Conservation (phyloP, 768 basidiomycete species). For the Hemileccinum impolitum region DNA sequence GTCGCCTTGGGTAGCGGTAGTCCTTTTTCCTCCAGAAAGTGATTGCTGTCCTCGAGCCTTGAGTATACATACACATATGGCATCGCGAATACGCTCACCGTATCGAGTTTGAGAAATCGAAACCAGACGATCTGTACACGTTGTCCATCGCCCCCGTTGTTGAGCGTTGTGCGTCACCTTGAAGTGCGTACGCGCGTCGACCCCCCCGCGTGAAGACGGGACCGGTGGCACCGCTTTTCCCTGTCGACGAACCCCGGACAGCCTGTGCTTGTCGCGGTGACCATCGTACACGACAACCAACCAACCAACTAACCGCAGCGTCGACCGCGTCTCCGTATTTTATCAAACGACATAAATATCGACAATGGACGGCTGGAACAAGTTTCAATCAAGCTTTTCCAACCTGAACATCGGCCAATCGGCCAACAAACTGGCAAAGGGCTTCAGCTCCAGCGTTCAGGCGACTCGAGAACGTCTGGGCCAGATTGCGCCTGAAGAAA, state of each 20-base stretch:
- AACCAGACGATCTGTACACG: slow-evolving; percentile 54
- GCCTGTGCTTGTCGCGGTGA: background rate
- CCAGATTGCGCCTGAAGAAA: slow-evolving; percentile 87
- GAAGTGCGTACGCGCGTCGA: slow-evolving; percentile 33
- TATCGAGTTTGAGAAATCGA: slow-evolving; percentile 74
- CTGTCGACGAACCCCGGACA: slow-evolving; percentile 12
- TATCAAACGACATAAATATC: background rate
- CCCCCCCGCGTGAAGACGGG: too few relatives aligned
- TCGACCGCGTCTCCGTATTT: too few relatives aligned
- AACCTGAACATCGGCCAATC: slow-evolving; percentile 71
- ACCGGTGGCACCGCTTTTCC: slow-evolving; percentile 18
- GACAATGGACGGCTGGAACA: slow-evolving; percentile 58
- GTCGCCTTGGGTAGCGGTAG: slow-evolving; percentile 78
- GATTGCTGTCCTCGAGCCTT: slow-evolving; percentile 49
- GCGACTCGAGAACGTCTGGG: slow-evolving; percentile 87
- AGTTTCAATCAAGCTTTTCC: slow-evolving; percentile 59
- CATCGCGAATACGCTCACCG: slow-evolving; percentile 42
- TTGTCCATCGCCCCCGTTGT: slow-evolving; percentile 38
- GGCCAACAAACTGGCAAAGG: slow-evolving; percentile 73
- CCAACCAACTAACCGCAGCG: background rate
- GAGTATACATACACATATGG: background rate
- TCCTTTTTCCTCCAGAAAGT: slow-evolving; percentile 67
- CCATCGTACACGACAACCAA: slow-evolving; percentile 6
- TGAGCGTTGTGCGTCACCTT: background rate
- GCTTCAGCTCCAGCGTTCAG: slow-evolving; percentile 78